Evolutionary conservation across 768 basidiomycete genomes (phyloP).

Genomic region (Phanerochaete sordida): DNA sequence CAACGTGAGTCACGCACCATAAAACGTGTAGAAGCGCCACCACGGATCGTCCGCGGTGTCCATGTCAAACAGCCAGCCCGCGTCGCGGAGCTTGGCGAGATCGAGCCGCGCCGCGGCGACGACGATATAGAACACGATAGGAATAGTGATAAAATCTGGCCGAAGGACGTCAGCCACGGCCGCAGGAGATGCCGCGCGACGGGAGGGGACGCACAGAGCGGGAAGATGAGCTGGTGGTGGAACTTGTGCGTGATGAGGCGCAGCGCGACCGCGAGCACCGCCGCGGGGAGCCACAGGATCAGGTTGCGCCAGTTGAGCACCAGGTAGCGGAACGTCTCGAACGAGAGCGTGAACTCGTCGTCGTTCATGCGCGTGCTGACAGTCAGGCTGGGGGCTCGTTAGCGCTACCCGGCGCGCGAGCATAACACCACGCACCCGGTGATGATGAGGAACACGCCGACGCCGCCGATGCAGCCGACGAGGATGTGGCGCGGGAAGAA

Average conservation of each 20-base stretch:
- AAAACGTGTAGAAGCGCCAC: slow-evolving; percentile 86
- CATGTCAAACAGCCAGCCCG: slow-evolving; percentile 89
- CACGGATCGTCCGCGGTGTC: slow-evolving; percentile 47
- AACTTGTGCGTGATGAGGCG: slow-evolving; percentile 75
- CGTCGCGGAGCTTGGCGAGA: slow-evolving; percentile 51
- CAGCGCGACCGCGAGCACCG: slow-evolving; percentile 71
- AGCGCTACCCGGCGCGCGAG: not conserved
- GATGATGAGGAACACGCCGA: slow-evolving; percentile 87
- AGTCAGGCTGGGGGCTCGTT: slow-evolving; percentile 53
- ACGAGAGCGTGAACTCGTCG: slow-evolving; percentile 66
- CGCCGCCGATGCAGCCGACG: slow-evolving; percentile 98
- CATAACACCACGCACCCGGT: slow-evolving; percentile 59
- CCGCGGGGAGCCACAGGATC: slow-evolving; percentile 74
- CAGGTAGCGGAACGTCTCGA: slow-evolving; percentile 64
- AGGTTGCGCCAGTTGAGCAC: slow-evolving; percentile 63
- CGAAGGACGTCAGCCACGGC: slow-evolving; percentile 12
- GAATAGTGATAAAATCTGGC: slow-evolving; percentile 77
- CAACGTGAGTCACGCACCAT: slow-evolving; percentile 46
- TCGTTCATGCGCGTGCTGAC: slow-evolving; percentile 83
- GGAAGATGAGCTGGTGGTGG: slow-evolving; percentile 90
- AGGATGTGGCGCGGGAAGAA: slow-evolving; percentile 97
- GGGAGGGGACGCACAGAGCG: slow-evolving; percentile 57
- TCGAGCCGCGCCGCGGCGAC: slow-evolving; percentile 61
- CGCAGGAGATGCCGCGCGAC: too few species aligned
- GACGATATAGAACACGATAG: slow-evolving; percentile 79